Base-by-base conservation (phyloP, 495 filamentous ascomycete species). In the Arthonia radiata region DNA sequence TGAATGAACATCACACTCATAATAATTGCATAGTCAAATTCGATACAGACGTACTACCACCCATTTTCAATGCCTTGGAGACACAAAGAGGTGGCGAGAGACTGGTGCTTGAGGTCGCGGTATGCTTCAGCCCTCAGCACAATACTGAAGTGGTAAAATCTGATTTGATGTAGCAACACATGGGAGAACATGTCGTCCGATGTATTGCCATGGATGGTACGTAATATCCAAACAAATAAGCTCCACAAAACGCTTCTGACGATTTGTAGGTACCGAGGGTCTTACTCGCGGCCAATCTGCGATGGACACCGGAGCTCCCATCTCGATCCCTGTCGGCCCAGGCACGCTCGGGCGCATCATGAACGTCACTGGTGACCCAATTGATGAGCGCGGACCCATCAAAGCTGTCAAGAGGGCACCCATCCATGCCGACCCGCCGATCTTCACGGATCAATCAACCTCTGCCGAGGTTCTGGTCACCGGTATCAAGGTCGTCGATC, bases 201-300 rank as follows among this genome's bases (percentile, higher is more conserved):
- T 82, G 77, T 50, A 97, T 97, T 89, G 89, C 86, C 57, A 97
- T 97, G 86, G 86, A 97, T 58, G 86, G 86, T 90, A 68, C 54
- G 74, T 9, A 13, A 9, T 2, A 3, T 24, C 12, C 24, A 7
- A 8, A 7, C 19, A 22, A 22, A 22, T 11, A 7, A 11, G 19
- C 11, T 6, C 7, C 19, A 11, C 19, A 22, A 7, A 22, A 22
- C 3, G 58, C 32, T 33, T n/a, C 13, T 1, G 31, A 29, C 35
- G 23, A 26, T 32, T 15, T 30, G 24, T 40, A 92, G 81, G 81
- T 86, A 97, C 86, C 52, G 86, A 94, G 61, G 86, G 86, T 76
- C 78, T 97, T 43, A 70, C 75, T 43, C 82, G 86, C 67, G 86
- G 86, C 52, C 58, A 63, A 46, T 60, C 59, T 46, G 77, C 73